Conservation (phyloP, 345 rosid species). For the Salix dunnii region DNA sequence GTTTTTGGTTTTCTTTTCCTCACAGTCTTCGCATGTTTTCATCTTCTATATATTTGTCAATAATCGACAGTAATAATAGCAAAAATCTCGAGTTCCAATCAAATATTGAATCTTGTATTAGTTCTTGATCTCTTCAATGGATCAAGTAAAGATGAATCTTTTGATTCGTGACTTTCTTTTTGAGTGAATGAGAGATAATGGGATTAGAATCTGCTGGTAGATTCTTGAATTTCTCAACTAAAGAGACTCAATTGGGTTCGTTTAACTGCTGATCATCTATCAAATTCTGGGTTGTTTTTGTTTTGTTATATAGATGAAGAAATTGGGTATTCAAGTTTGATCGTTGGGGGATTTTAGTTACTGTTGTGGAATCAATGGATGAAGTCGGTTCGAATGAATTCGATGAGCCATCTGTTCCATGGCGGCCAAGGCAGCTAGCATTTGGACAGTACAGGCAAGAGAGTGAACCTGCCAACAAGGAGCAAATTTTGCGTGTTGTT, state of each 20-base stretch:
- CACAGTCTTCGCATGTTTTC: neutral
- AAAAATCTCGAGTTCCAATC: neutral
- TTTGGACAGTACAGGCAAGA: conserved; percentile 43
- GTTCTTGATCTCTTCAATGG: conserved; percentile 17
- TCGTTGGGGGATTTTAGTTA: conserved; percentile 21
- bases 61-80: neutral
- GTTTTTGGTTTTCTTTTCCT: neutral
- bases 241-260: conserved; percentile 15
- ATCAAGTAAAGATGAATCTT: conserved; percentile 35
- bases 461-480: conserved; percentile 31
- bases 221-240: conserved; percentile 23
- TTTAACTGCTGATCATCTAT: conserved; percentile 28
- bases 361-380: conserved; percentile 41
- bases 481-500: conserved; percentile 37
- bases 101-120: neutral
- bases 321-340: conserved; percentile 36
- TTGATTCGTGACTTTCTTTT: conserved; percentile 25
- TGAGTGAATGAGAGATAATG: conserved; percentile 31
- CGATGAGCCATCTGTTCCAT: conserved; percentile 33
- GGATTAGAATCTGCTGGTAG: conserved; percentile 74
- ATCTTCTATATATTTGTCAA: neutral
- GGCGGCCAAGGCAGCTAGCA: conserved; percentile 73
- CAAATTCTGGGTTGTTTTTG: neutral
- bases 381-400: conserved; percentile 47
- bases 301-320: conserved; percentile 23